These are phyloP conservation scores for Rhizopogon roseolus DNA, from an alignment of 768 basidiomycete genomes.

Conservation along the genomic window DNA sequence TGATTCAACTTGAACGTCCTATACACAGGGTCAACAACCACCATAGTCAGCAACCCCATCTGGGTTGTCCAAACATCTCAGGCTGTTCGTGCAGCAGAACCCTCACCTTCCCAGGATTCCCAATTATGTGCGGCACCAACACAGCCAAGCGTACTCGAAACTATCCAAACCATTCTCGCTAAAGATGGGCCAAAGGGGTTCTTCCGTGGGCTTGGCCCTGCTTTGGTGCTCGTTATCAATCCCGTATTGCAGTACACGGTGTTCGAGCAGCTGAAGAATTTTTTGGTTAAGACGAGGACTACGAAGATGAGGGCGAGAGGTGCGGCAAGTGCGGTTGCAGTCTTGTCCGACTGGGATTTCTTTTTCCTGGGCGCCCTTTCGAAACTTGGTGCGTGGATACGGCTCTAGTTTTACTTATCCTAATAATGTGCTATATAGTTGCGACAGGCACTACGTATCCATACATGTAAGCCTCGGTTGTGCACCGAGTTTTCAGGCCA, in stretches of 20 bases:
- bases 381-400: slow-evolving; percentile 60
- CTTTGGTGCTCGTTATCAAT: slow-evolving; percentile 90
- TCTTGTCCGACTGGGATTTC: slow-evolving; percentile 81
- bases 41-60: slow-evolving; percentile 87
- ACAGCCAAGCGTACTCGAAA: slow-evolving; percentile 63
- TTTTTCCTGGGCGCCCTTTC: slow-evolving; percentile 94
- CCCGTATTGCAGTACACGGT: slow-evolving; percentile 91
- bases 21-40: slow-evolving; percentile 74
- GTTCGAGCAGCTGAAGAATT: slow-evolving; percentile 93
- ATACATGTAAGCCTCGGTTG: slow-evolving; percentile 48
- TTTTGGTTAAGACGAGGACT: slow-evolving; percentile 60
- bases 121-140: slow-evolving; percentile 24
- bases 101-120: slow-evolving; percentile 19
- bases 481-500: background rate
- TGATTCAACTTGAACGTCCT: background rate
- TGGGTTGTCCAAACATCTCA: slow-evolving; percentile 97
- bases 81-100: slow-evolving; percentile 56
- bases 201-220: slow-evolving; percentile 91
- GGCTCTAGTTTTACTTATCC: background rate
- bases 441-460: slow-evolving; percentile 65
- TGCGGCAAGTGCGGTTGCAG: slow-evolving; percentile 36
- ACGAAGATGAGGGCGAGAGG: slow-evolving; percentile 45
- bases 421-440: slow-evolving; percentile 25
- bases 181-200: slow-evolving; percentile 77
- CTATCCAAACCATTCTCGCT: slow-evolving; percentile 61